A percentile compares a stretch with the other conserved stretches of the same genome.
phyloP scores from a whole-genome alignment of 148 eudicot genomes.

The Vaccinium darrowii region DNA sequence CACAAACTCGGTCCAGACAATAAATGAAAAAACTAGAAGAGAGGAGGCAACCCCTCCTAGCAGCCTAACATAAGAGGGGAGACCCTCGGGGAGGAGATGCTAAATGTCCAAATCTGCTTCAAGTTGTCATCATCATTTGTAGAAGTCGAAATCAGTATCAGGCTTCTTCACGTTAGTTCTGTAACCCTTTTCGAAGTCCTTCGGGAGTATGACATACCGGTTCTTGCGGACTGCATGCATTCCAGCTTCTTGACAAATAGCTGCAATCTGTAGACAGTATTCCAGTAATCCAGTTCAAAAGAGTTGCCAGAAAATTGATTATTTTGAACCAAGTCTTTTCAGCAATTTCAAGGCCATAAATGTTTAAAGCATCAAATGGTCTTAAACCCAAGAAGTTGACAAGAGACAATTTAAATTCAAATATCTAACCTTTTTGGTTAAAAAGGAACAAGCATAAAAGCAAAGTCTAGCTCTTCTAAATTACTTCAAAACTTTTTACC shows the following conservation, averaged over 20 bases:
- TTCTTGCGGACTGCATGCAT: slow-evolving; percentile 86
- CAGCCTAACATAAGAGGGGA: background rate
- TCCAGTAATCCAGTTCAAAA: no score
- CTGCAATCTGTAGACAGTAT: slow-evolving; percentile 50
- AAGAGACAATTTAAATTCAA: background rate
- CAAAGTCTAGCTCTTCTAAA: background rate
- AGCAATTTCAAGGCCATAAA: background rate
- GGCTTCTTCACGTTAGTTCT: slow-evolving; percentile 91
- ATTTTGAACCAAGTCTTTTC: background rate
- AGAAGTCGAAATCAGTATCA: slow-evolving; percentile 87
- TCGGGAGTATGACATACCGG: slow-evolving; percentile 82
- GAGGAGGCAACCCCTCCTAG: background rate
- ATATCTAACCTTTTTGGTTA: background rate
- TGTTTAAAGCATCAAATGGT: background rate
- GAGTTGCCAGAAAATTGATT: background rate
- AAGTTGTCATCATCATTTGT: slow-evolving; percentile 53
- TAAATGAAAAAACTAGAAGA: background rate
- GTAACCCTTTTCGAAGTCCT: slow-evolving; percentile 91
- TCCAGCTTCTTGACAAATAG: slow-evolving; percentile 82
- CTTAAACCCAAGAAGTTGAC: background rate
- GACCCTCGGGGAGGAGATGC: background rate
- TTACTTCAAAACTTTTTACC: background rate
- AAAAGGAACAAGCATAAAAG: background rate
- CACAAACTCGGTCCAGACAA: background rate
- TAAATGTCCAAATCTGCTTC: background rate